Evolutionary conservation across 2,329 filamentous ascomycete genomes (phyloP).

Genomic region (Alternaria triticina): DNA sequence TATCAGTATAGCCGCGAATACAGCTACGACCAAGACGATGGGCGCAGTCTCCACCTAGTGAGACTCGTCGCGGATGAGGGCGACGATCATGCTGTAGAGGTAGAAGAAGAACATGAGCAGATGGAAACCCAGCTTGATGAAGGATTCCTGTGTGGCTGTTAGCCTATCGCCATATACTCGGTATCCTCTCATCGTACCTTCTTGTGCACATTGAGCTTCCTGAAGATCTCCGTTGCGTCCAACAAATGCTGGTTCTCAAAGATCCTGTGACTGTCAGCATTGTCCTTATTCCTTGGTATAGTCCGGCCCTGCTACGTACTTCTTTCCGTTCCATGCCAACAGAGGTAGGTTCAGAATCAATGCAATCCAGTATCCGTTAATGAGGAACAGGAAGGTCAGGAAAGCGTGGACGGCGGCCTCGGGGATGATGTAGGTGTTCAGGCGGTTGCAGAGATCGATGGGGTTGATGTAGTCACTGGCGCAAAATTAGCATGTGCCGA

Average conservation of each 20-base stretch:
- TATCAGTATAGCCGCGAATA: constrained; percentile 5
- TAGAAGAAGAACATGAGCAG: constrained; percentile 99
- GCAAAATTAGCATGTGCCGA: constrained; percentile 40
- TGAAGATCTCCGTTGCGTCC: constrained; percentile 98
- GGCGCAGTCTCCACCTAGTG: constrained; percentile 59
- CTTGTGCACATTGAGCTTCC: constrained; percentile 98
- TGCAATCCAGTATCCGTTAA: constrained; percentile 98
- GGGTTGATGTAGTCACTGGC: constrained; percentile 98
- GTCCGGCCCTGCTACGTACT: constrained; percentile 69
- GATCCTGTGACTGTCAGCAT: constrained; percentile 69
- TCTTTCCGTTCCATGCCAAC: constrained; percentile 93
- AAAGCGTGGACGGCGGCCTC: constrained; percentile 98
- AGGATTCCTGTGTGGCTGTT: constrained; percentile 76
- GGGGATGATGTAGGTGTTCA: constrained; percentile 99
- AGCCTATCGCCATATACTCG: constrained; percentile 5
- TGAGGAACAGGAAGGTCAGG: constrained; percentile 92
- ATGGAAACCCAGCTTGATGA: constrained; percentile 98
- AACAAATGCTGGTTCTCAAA: constrained; percentile 95
- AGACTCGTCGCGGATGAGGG: constrained; percentile 92
- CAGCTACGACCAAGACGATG: constrained; percentile 2
- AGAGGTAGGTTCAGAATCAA: constrained; percentile 91
- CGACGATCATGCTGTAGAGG: constrained; percentile 98
- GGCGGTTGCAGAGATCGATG: constrained; percentile 99
- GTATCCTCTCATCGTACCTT: constrained; percentile 66
- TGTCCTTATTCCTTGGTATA: not conserved